Evolutionary conservation across 345 rosid species (phyloP).

Genomic region (Kernera saxatilis): DNA sequence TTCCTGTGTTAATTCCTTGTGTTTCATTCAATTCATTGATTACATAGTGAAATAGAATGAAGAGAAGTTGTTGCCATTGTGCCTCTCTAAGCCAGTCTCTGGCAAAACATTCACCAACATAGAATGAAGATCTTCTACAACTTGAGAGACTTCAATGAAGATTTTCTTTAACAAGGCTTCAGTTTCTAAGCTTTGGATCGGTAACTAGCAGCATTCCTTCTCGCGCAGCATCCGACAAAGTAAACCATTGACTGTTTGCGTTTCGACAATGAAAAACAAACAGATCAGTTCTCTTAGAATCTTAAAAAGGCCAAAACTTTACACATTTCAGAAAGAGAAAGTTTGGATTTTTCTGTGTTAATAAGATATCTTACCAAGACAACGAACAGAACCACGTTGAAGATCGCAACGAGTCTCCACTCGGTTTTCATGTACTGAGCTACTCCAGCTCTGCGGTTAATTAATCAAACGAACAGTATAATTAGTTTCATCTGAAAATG

Average conservation of each 20-base stretch:
- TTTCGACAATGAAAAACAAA: not conserved
- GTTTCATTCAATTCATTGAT: constrained; percentile 2
- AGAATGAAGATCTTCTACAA: not conserved
- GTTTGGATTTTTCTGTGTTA: not conserved
- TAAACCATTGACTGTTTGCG: constrained; percentile 56
- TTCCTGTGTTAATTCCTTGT: not conserved
- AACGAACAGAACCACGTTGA: constrained; percentile 60
- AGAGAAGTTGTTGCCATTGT: not conserved
- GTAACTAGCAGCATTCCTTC: constrained; percentile 58
- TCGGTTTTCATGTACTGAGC: constrained; percentile 93
- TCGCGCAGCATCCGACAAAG: constrained; percentile 92
- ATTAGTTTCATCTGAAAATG: not conserved
- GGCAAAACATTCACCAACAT: not conserved
- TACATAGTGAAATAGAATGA: constrained; percentile 6
- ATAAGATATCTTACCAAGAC: constrained; percentile 51
- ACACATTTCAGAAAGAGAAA: not conserved
- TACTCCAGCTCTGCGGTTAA: constrained; percentile 74
- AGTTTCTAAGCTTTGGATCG: constrained; percentile 43
- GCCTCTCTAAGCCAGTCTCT: not conserved
- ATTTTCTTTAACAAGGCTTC: not conserved
- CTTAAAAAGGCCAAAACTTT: not conserved
- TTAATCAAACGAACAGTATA: not conserved
- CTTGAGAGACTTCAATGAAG: not conserved
- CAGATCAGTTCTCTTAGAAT: not conserved
- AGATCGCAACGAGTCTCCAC: constrained; percentile 88